Evolutionary conservation across 345 rosid genomes (phyloP), one percentile per base, ranked within the genome.

Genomic region (Litchi chinensis): DNA sequence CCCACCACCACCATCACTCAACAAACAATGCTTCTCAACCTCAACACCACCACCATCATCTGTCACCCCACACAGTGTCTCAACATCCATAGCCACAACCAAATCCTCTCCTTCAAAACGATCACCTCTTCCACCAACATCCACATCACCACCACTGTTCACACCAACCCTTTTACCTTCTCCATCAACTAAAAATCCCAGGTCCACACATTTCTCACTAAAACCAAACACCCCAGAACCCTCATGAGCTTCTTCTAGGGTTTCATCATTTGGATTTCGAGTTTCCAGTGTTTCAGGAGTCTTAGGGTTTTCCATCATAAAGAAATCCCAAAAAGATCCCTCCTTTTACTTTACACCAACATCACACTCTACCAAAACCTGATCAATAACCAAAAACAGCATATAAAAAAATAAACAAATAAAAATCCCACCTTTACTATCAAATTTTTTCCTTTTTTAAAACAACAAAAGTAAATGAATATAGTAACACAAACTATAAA

Each of bases 201-300:
- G 40, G 50, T 74, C 87, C 79, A n/a, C 46, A 71, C 43, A 56
- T 46, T 64, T 76, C 76, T 57, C 82, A 71, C 50, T 68, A 43
- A 75, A 86, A 68, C 83, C 44, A 41, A 62, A 71, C 40, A 75
- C 76, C 63, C 70, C 81, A 64, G 72, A 50, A 46, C 79, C 32
- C 67, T 71, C 82, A 77, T 50, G 79, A 77, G 70, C 68, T 72
- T 82, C 85, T 65, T 74, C 84, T 73, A 88, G 88, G 91, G 87
- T 88, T 86, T 84, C 72, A 67, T 68, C 85, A 85, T 73, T 83
- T 52, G 87, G 84, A 82, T 73, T 69, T 70, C 85, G 77, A 48
- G 80, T 68, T 69, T 87, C 87, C 70, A 87, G 79, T 75, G 86
- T 82, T 86, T 82, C 88, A 62, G 83, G 83, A 83, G 81, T 85